Base-by-base conservation (phyloP, 2,329 filamentous ascomycete species). In the Talaromyces albobiverticillius region DNA sequence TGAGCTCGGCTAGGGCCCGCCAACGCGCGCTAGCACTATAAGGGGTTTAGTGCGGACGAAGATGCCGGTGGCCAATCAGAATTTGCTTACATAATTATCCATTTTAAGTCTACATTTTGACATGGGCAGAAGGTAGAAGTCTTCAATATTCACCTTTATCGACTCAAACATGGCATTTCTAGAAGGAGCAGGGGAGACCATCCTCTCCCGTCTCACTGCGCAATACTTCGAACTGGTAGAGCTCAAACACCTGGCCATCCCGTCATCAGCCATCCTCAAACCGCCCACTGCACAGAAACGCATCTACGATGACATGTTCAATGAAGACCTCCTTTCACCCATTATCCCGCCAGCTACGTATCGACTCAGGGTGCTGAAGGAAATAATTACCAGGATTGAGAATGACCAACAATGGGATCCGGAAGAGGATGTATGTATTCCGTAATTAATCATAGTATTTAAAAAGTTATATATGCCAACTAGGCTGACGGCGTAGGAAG, bases 191-290 rank as follows among this genome's bases (percentile, higher is more conserved):
- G 38, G 26, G 10, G 23, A 45, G 16, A 29, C 40, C 8, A 23
- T n/a, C n/a, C n/a, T 51, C 31, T 23, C 29, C 61, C 54, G 54
- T 61, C 66, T 80, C 47, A 64, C 67, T 56, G 80, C 82, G 84
- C 91, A 96, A 67, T 95, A 90, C 66, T 80, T 93, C 31, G 91
- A 96, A 68, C 76, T 92, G 2, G 84, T 85, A 40, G 79, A 92
- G 45, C 74, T 77, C 0, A 68, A 77, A 7, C 68, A 77, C 25
- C 75, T 93, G 32, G 79, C 82, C 46, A 88, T 86, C 67, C 91
- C 90, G 1, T 71, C 80, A 22, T 71, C 76, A 20, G 64, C 77
- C 22, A 66, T 82, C 13, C 76, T 96, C 25, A 81, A 83, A 57
- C 75, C 80, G 25, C 74, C 82, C 10, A 70, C 75, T 3, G 81